phyloP scores from a whole-genome alignment of 75 land plant genomes.

The Azolla pinnata region DNA sequence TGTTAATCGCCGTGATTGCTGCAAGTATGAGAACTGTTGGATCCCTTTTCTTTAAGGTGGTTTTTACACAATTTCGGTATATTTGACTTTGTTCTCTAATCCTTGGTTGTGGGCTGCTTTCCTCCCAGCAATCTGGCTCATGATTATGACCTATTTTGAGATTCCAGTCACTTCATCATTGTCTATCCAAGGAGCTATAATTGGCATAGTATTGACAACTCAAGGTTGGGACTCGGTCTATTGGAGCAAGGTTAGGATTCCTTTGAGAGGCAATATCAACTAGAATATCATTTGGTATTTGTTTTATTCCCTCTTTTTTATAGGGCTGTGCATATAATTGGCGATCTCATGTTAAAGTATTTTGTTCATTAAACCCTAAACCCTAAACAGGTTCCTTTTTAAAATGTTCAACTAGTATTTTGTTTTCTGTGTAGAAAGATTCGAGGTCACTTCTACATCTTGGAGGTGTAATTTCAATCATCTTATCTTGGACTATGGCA shows the following conservation, averaged over 20 bases:
- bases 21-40: no score
- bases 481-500: conserved; percentile 22
- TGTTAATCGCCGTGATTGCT: conserved; percentile 24
- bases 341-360: no score
- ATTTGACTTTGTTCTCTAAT: no score
- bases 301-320: no score
- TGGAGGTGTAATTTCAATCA: conserved; percentile 17
- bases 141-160: conserved; percentile 15
- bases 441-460: conserved; percentile 11
- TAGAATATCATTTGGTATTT: no score
- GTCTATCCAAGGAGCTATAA: conserved; percentile 16
- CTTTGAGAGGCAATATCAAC: neutral
- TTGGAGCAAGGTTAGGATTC: conserved; percentile 14
- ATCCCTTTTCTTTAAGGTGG: no score
- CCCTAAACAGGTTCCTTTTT: no score
- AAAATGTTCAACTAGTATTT: neutral
- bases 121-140: conserved; percentile 24
- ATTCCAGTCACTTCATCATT: conserved; percentile 24
- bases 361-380: no score
- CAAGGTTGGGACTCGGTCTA: conserved; percentile 17
- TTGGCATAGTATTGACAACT: conserved; percentile 12
- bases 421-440: conserved; percentile 8
- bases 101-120: neutral
- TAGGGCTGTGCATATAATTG: no score
- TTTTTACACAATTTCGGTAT: no score